Evolutionary conservation across 768 basidiomycete genomes (phyloP).

Genomic region (Leccinum sublutescens): DNA sequence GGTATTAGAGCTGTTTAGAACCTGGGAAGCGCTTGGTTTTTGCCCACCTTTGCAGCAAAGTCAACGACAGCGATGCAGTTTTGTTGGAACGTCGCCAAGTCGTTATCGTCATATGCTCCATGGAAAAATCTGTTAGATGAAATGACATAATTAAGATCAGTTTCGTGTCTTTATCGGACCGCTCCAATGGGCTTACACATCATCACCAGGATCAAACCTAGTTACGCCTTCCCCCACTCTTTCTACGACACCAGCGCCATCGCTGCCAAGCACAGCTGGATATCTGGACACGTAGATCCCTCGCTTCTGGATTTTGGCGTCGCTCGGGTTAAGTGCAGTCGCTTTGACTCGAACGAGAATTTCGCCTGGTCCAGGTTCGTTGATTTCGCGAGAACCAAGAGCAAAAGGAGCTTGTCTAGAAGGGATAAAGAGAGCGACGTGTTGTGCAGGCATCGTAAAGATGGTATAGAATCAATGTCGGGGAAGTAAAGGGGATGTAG

Average conservation of each 20-base stretch:
- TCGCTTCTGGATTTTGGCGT: conserved; percentile 49
- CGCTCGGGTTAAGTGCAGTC: conserved; percentile 51
- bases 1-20: conserved; percentile 10
- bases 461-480: conserved; percentile 5
- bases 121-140: conserved; percentile 37
- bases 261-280: conserved; percentile 48
- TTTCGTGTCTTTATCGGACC: conserved; percentile 7
- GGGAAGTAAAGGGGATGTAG: conserved; percentile 13
- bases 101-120: conserved; percentile 38
- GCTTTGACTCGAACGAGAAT: conserved; percentile 48
- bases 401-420: conserved; percentile 36
- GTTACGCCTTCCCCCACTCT: conserved; percentile 52
- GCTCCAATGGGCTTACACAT: conserved; percentile 40
- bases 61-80: conserved; percentile 42
- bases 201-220: conserved; percentile 49
- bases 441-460: conserved; percentile 26
- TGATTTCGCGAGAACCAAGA: conserved; percentile 35
- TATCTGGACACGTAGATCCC: conserved; percentile 39
- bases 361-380: conserved; percentile 45
- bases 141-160: conserved; percentile 25
- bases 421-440: conserved; percentile 32
- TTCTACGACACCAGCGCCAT: conserved; percentile 51
- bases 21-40: not conserved
- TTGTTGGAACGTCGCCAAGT: conserved; percentile 43
- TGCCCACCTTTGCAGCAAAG: conserved; percentile 39